These are phyloP conservation scores for Vicia villosa DNA, from an alignment of 306 rosid genomes.

Conservation along the genomic window DNA sequence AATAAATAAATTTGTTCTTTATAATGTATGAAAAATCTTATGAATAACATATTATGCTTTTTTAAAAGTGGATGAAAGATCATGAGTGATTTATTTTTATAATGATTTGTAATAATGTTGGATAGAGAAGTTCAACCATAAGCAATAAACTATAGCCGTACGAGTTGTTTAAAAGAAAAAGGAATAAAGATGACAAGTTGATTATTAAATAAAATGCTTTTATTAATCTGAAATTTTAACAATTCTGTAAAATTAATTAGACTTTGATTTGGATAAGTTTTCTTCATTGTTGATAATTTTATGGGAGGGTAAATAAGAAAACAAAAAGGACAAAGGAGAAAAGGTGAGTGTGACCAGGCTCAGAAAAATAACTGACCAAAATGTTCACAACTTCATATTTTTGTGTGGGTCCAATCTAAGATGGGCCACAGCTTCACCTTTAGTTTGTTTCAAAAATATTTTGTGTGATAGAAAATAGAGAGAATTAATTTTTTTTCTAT, in stretches of 20 bases:
- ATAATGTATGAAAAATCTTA: background rate
- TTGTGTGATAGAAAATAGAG: background rate
- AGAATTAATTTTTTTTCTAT: too few species aligned
- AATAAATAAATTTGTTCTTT: too few species aligned
- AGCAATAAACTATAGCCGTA: background rate
- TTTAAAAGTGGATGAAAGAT: background rate
- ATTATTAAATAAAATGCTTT: background rate
- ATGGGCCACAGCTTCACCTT: slow-evolving; percentile 11
- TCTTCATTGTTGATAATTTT: slow-evolving; percentile 4
- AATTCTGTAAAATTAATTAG: background rate
- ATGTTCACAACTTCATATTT: slow-evolving; percentile 19
- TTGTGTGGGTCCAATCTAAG: slow-evolving; percentile 32
- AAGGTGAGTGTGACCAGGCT: slow-evolving; percentile 4
- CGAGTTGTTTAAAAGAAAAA: background rate
- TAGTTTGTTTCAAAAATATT: background rate
- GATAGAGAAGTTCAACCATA: slow-evolving; percentile 1
- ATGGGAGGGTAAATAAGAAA: background rate
- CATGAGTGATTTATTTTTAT: background rate
- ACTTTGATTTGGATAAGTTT: background rate
- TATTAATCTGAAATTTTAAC: background rate
- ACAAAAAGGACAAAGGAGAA: slow-evolving; percentile 31
- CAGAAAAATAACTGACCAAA: slow-evolving; percentile 41
- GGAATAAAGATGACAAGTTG: background rate
- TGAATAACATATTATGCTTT: background rate
- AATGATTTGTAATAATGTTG: background rate